A percentile compares a stretch with the other conserved stretches of the same genome.
Evolutionary conservation across 192 early-diverging fungal species (phyloP).

Genomic region (Endogone sp.): DNA sequence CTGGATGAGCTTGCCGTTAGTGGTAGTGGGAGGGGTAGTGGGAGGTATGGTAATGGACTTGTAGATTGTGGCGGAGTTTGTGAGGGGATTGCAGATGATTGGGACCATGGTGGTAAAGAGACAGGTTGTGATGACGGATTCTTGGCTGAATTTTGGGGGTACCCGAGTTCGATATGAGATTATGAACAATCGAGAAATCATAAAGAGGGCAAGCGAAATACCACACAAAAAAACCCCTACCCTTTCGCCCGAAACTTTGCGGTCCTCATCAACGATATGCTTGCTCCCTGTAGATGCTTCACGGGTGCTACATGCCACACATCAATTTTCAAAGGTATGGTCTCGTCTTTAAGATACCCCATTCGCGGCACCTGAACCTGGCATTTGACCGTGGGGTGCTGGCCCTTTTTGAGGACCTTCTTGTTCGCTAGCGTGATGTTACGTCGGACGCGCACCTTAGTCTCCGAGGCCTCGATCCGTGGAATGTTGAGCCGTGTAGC

Average conservation of each 20-base stretch:
- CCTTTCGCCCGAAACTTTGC: background rate
- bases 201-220: no score
- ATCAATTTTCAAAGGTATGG: background rate
- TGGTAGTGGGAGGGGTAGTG: slow-evolving; percentile 10
- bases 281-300: background rate
- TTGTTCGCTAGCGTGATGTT: background rate
- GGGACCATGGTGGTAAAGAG: background rate
- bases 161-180: no score
- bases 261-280: background rate
- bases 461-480: background rate
- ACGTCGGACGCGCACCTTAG: background rate
- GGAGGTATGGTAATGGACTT: slow-evolving; percentile 12
- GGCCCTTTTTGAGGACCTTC: background rate
- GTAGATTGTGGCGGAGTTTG: background rate
- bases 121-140: background rate
- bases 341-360: background rate
- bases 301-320: background rate
- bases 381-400: background rate
- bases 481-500: background rate
- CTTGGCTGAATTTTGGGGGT: no score
- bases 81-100: background rate
- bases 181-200: no score
- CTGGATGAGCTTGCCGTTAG: slow-evolving; percentile 13
- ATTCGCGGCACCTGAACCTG: background rate
- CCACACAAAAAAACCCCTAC: no score